These are phyloP conservation scores for Pichia sp. DNA, from an alignment of 1,139 yeast species.

Conservation along the genomic window DNA sequence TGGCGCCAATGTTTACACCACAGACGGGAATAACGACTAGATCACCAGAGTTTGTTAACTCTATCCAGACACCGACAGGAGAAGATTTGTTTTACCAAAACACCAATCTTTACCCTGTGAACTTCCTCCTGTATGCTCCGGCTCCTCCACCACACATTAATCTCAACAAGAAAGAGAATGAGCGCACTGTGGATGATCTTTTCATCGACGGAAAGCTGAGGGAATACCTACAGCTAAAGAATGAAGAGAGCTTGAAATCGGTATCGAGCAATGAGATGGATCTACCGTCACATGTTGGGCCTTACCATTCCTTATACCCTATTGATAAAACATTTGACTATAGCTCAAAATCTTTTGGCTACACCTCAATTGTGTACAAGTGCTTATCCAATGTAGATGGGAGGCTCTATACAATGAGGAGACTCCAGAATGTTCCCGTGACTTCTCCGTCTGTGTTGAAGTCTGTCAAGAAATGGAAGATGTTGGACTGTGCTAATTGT, in stretches of 20 bases:
- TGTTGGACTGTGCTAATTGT: constrained; percentile 47
- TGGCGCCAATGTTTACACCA: constrained; percentile 30
- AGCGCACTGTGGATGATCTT: constrained; percentile 59
- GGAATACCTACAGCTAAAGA: constrained; percentile 62
- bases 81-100: constrained; percentile 26
- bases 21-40: constrained; percentile 1
- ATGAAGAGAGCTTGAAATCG: constrained; percentile 74
- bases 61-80: constrained; percentile 4
- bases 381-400: constrained; percentile 80
- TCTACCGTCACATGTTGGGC: constrained; percentile 71
- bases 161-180: constrained; percentile 57
- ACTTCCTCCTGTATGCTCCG: constrained; percentile 88
- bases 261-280: constrained; percentile 44
- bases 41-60: neutral
- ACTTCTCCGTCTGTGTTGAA: constrained; percentile 51
- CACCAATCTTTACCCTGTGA: constrained; percentile 49
- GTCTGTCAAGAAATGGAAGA: constrained; percentile 46
- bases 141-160: constrained; percentile 70
- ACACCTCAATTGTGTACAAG: constrained; percentile 59
- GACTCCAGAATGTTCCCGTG: constrained; percentile 59
- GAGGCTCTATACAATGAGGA: constrained; percentile 63
- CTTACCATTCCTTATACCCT: constrained; percentile 82
- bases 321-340: constrained; percentile 57
- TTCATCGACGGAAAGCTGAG: constrained; percentile 71
- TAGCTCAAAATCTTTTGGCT: constrained; percentile 50